Percentiles rank a stretch among this genome's conserved stretches.
Conservation (phyloP, 1,139 yeast species). For the Yamadazyma kanchanaburiensis region DNA sequence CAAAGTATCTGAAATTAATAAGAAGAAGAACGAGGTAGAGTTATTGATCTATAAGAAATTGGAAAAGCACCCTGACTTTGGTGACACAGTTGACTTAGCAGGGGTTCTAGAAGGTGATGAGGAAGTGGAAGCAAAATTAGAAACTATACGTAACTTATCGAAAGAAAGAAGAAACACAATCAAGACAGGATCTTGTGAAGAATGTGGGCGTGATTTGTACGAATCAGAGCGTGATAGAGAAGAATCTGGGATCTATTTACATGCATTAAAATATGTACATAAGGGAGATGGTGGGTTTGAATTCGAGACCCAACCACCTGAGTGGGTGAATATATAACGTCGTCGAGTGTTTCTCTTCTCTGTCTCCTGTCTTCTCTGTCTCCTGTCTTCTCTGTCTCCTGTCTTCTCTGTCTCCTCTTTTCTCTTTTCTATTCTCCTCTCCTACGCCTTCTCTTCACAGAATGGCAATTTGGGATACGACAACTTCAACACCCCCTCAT, state of each 20-base stretch:
- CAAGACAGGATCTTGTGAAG: slow-evolving; percentile 28
- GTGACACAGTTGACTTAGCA: slow-evolving; percentile 5
- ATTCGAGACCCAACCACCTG: slow-evolving; percentile 36
- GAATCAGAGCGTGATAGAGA: slow-evolving; percentile 33
- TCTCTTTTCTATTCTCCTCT: too few relatives aligned
- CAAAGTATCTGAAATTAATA: slow-evolving; percentile 12
- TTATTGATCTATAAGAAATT: slow-evolving; percentile 21
- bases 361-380: too few relatives aligned
- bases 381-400: too few relatives aligned
- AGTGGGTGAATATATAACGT: slow-evolving; percentile 33
- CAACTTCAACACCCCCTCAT: slow-evolving; percentile 63
- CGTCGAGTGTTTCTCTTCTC: too few relatives aligned
- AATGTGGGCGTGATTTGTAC: slow-evolving; percentile 41
- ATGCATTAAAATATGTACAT: slow-evolving; percentile 49
- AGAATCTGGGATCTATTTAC: slow-evolving; percentile 50
- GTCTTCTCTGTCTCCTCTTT: too few relatives aligned
- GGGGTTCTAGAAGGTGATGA: slow-evolving; percentile 3
- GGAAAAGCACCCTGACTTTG: too few relatives aligned
- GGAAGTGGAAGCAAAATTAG: slow-evolving; percentile 5
- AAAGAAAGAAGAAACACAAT: slow-evolving; percentile 16
- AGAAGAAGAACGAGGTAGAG: slow-evolving; percentile 25
- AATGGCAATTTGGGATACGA: slow-evolving; percentile 23
- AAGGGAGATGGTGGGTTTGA: slow-evolving; percentile 10
- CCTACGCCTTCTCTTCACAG: too few relatives aligned
- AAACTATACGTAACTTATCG: slow-evolving; percentile 8